Evolutionary conservation across 1,139 yeast species (phyloP), one percentile per base, ranked within the genome.

Genomic region (Hansenula lynferdii): DNA sequence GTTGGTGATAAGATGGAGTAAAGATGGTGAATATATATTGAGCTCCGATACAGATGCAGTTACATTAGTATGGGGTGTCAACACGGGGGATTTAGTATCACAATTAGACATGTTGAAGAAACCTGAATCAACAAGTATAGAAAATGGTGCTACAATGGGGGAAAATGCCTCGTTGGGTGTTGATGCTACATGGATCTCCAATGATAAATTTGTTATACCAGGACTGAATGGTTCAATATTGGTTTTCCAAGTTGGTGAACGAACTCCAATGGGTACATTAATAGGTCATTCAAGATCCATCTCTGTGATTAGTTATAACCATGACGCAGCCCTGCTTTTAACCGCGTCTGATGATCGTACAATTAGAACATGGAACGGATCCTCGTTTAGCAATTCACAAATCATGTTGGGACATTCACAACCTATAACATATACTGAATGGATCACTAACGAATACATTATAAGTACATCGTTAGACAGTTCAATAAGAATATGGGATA

Each of bases 321-420:
- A 58, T 2, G 56, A 59, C 3, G 64, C 74, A 6, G 77, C 75
- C 46, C 58, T 81, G 30, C 65, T 89, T 33, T 80, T 87, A 1
- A 77, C 90, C 1, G 80, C 85, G 12, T 80, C 94, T 2, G 95
- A 85, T 55, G 96, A 89, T 55, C 72, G 75, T 41, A 64, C 74
- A 0, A 69, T 87, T 10, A 74, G 86, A 49, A 66, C 87, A 14
- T 89, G 96, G 96, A 73, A 70, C 50, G 79, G 85, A 23, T 71
- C 74, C 18, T 72, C 77, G 21, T 61, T 76, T 17, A 77, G 72
- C 39, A 58, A 69, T 17, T 53, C 64, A 16, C 67, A 69, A 40
- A 59, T 69, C 5, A 52, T 72, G 30, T 39, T 51, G 7, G 78
- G 77, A 0, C 85, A 80, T 52, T 61, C 74, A 0, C 73, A 79